Base-by-base conservation (phyloP, 441 rosid genomes). In the Hura crepitans region DNA sequence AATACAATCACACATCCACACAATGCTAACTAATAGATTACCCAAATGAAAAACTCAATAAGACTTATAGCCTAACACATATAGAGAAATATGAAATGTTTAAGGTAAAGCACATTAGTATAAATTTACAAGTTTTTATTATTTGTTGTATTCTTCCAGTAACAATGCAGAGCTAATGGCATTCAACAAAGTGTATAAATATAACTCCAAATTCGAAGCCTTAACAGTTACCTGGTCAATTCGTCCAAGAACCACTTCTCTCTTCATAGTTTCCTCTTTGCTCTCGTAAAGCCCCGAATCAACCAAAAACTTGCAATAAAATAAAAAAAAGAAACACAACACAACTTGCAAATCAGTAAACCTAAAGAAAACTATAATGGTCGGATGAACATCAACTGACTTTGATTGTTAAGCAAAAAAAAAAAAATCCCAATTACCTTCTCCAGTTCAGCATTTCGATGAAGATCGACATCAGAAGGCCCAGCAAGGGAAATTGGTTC, bases 271-370 rank as follows among this genome's bases (percentile, higher is more conserved):
- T 77, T 89, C 89, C 65, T 83, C 89, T 63, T 80, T 59, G 76
- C 82, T 84, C 83, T 89, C 94, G 23, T 85, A 86, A 20, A 86
- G 81, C 27, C 85, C 94, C 55, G 83, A 75, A 72, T 81, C 82
- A 67, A 68, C 83, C 90, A 86, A 64, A 79, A 82, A 84, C 85
- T 77, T 18, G 11, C 46, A 42, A 12, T 7, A 47, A 68, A 37
- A 51, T 14, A n/a, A 57, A 27, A n/a, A 43, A n/a, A 57, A 27
- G 9, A 43, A 6, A 20, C 15, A 58, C 33, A n/a, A 35, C 25
- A 20, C 9, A 50, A 30, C 17, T 46, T 66, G 4, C 20, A 59
- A 30, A 72, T 35, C 43, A 54, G 30, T 13, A 53, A 14, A 35
- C 54, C 9, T n/a, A 54, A 42, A 1, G 22, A 31, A 31, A 33